phyloP scores from a whole-genome alignment of 306 rosid species.

The Abrus pulchellus region DNA sequence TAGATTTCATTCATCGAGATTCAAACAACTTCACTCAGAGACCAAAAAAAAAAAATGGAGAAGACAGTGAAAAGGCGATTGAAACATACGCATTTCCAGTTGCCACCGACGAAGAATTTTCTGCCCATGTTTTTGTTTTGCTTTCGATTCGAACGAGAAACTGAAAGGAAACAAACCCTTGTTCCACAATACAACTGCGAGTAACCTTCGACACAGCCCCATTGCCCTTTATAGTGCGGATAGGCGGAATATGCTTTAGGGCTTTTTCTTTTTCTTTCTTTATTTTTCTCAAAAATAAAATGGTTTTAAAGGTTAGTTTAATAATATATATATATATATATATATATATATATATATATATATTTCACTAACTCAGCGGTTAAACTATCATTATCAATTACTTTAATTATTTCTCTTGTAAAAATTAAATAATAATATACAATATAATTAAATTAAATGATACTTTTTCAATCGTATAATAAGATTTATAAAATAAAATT shows the following conservation, averaged over 20 bases:
- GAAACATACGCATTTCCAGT: slow-evolving; percentile 92
- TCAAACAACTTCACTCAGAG: not conserved
- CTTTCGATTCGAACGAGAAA: slow-evolving; percentile 42
- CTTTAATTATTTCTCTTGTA: not conserved
- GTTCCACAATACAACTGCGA: not conserved
- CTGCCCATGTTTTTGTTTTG: slow-evolving; percentile 59
- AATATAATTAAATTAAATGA: too few species aligned
- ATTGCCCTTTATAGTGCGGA: slow-evolving; percentile 39
- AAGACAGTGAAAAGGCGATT: not conserved
- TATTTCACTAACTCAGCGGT: too few species aligned
- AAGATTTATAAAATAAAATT: too few species aligned
- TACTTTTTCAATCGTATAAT: too few species aligned
- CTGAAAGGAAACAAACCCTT: slow-evolving; percentile 7
- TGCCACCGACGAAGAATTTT: slow-evolving; percentile 91
- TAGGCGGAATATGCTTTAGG: slow-evolving; percentile 46
- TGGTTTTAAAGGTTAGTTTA: not conserved
- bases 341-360: too few species aligned
- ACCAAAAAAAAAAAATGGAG: not conserved
- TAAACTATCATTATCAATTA: too few species aligned
- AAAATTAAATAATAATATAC: not conserved
- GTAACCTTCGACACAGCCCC: not conserved
- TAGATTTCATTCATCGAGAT: slow-evolving; percentile 30
- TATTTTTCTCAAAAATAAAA: not conserved
- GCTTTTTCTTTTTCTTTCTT: not conserved
- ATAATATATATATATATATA: too few species aligned